Percentiles rank a stretch among this genome's conserved stretches.
Evolutionary conservation across 345 rosid genomes (phyloP).

Genomic region (Sonneratia alba): DNA sequence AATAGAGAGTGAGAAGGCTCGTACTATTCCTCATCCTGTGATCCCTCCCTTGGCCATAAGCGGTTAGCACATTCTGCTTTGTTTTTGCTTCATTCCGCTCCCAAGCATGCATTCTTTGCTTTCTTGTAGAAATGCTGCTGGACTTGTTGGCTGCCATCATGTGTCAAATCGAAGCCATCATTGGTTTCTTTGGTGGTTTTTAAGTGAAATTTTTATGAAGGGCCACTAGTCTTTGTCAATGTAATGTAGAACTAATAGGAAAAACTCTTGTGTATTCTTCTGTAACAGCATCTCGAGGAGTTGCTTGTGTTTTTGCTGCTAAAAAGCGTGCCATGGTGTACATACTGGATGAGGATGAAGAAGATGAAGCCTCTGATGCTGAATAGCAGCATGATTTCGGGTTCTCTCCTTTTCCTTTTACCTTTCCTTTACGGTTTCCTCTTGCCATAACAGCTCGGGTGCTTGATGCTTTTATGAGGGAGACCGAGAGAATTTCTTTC

Average conservation of each 20-base stretch:
- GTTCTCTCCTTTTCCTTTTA: not conserved
- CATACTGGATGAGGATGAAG: slow-evolving; percentile 67
- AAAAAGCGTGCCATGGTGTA: slow-evolving; percentile 63
- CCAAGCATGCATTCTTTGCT: not conserved
- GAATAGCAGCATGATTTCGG: not conserved
- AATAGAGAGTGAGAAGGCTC: slow-evolving; percentile 61
- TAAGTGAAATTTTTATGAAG: not conserved
- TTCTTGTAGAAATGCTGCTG: not conserved
- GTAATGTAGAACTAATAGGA: not conserved
- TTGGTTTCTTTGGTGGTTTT: not conserved
- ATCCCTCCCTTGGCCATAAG: slow-evolving; percentile 73
- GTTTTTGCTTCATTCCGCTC: not conserved
- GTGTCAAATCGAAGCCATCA: not conserved
- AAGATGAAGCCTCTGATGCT: slow-evolving; percentile 9
- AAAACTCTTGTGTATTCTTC: not conserved
- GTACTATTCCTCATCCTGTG: slow-evolving; percentile 51
- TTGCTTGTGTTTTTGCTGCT: slow-evolving; percentile 60
- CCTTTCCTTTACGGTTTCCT: not conserved
- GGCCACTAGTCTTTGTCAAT: not conserved
- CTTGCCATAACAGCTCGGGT: not conserved
- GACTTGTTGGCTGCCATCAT: not conserved
- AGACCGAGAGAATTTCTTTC: no score
- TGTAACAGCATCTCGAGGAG: slow-evolving; percentile 65
- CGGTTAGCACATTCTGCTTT: slow-evolving; percentile 33
- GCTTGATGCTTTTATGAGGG: no score